A percentile compares a stretch with the other conserved stretches of the same genome.
phyloP scores from a whole-genome alignment of 1,284 basidiomycete genomes.

The Kwoniella shivajii region DNA sequence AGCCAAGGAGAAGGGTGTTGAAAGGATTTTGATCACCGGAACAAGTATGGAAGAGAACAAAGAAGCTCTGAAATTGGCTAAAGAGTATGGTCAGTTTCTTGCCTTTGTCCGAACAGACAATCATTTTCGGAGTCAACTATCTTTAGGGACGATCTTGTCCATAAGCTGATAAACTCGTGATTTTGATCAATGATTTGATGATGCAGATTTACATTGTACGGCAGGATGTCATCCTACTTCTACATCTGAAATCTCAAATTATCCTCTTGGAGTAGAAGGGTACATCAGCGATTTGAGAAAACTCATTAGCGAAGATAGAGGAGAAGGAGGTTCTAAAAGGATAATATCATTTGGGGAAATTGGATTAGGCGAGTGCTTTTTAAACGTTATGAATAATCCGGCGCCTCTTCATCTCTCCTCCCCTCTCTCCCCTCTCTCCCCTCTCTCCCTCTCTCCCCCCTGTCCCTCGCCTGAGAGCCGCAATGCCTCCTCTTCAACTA shows the following conservation, averaged over 20 bases:
- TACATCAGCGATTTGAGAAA: constrained; percentile 67
- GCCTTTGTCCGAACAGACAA: neutral
- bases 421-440: no score
- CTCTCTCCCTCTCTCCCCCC: no score
- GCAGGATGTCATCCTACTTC: constrained; percentile 86
- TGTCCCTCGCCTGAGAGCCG: no score
- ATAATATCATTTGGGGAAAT: constrained; percentile 83
- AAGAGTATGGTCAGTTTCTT: constrained; percentile 59
- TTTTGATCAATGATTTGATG: neutral
- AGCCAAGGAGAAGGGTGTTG: constrained; percentile 67
- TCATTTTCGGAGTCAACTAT: neutral
- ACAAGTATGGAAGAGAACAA: constrained; percentile 70
- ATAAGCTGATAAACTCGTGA: neutral
- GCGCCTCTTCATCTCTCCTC: no score
- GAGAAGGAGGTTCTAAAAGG: constrained; percentile 59
- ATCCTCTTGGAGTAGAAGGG: constrained; percentile 63
- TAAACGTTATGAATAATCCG: constrained; percentile 1
- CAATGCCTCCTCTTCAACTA: no score
- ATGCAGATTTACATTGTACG: constrained; percentile 69
- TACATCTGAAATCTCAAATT: constrained; percentile 70
- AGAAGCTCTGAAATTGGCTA: constrained; percentile 66
- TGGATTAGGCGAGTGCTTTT: constrained; percentile 66
- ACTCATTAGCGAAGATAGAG: constrained; percentile 60
- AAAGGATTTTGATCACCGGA: constrained; percentile 79
- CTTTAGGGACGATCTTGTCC: neutral